Evolutionary conservation across 805 yeast genomes (phyloP).

Genomic region (Phaffomyces thermotolerans): DNA sequence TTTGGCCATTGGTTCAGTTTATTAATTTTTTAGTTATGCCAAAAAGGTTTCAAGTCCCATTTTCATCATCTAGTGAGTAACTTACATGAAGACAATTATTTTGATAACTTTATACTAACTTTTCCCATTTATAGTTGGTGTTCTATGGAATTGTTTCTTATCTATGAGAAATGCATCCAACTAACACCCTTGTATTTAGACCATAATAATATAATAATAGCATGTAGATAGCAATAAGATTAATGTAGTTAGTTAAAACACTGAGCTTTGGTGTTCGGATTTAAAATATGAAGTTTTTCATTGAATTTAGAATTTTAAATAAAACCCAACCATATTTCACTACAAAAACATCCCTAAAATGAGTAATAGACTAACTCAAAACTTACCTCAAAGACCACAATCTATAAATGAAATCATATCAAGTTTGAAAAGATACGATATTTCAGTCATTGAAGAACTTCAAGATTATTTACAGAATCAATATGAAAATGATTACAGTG

Average conservation of each 20-base stretch:
- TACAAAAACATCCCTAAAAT: conserved; percentile 1
- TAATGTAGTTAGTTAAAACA: too few relatives aligned
- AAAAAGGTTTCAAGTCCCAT: conserved; percentile 76
- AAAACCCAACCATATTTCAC: too few relatives aligned
- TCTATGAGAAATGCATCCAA: conserved; percentile 66
- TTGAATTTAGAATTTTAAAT: too few relatives aligned
- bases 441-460: conserved; percentile 33
- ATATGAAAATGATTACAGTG: conserved; percentile 30
- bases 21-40: conserved; percentile 68
- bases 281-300: background rate
- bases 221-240: too few relatives aligned
- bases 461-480: conserved; percentile 39
- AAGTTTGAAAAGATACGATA: conserved; percentile 38
- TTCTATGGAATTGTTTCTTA: conserved; percentile 89
- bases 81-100: too few relatives aligned
- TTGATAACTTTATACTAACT: conserved; percentile 10
- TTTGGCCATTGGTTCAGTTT: conserved; percentile 83
- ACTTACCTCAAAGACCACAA: conserved; percentile 34
- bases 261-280: conserved; percentile 4
- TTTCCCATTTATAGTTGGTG: conserved; percentile 45
- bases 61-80: conserved; percentile 65
- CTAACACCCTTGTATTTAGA: background rate
- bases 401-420: conserved; percentile 32
- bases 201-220: too few relatives aligned
- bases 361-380: conserved; percentile 28